Evolutionary conservation across 2,329 filamentous ascomycete genomes (phyloP), one percentile per base, ranked within the genome.

Genomic region (Arthrobotrys entomopaga): DNA sequence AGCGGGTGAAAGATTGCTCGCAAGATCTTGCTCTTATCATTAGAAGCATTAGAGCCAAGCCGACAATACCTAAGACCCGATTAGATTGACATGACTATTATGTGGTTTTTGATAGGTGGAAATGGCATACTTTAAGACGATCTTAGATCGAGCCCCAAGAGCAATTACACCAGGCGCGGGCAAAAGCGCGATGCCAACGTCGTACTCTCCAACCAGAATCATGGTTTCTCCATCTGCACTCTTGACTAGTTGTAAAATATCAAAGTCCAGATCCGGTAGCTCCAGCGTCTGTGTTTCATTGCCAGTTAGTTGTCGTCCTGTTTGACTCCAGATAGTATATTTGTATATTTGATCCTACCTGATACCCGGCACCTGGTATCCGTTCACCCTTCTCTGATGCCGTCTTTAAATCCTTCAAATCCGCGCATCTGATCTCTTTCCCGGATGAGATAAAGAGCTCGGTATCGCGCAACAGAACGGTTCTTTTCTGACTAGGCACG

Each of bases 391-490:
- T 69, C 26, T 75, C 65, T 29, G 64, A 59, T 60, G 64, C 49
- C 72, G 75, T 91, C 83, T 96, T 96, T 79, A 98, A 81, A 71
- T 89, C 87, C 59, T 88, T 87, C 65, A 99, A 83, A 82, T 97
- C 92, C 8, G 91, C 90, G 93, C 95, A 99, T 81, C 93, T 87
- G 75, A 99, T 90, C 81, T 98, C 92, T 78, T 90, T 93, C 56
- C 93, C 93, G 46, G 91, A 89, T 19, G 93, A 93, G 11, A 92
- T 89, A 80, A 98, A 98, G 8, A 98, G 84, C 79, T 99, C 93
- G 0, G 91, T 92, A 15, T 91, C 93, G 71, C 94, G 86, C 57
- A 87, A 88, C 8, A 93, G 93, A 78, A 98, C 89, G 0, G 89
- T 93, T 76, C 87, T 82, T 67, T 85, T 84, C 8, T 88, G 86